These are phyloP conservation scores for Globisporangium parvum DNA, from an alignment of 352 stramenopile species.

Conservation along the genomic window DNA sequence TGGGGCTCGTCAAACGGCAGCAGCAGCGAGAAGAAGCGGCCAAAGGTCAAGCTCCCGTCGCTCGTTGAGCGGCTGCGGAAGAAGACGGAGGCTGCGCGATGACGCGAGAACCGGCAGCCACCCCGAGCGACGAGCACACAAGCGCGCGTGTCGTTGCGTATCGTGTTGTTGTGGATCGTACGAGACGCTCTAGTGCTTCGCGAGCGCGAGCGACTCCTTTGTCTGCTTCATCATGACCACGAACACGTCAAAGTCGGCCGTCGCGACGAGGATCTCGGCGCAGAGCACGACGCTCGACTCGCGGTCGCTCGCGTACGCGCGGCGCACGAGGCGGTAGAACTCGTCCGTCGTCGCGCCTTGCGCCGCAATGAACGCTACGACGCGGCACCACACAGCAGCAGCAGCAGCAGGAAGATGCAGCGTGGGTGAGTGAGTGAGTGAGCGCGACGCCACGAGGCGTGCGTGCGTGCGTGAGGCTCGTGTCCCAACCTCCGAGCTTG, in stretches of 20 bases:
- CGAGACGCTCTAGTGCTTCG: slow-evolving; percentile 26
- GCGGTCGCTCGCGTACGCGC: slow-evolving; percentile 48
- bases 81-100: slow-evolving; percentile 51
- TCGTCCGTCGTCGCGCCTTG: slow-evolving; percentile 53
- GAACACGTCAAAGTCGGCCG: slow-evolving; percentile 75
- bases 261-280: slow-evolving; percentile 74
- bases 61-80: slow-evolving; percentile 63
- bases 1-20: slow-evolving; percentile 34
- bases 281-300: slow-evolving; percentile 60
- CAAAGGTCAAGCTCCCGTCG: slow-evolving; percentile 64
- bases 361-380: slow-evolving; percentile 50
- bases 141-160: background rate
- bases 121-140: background rate
- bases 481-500: slow-evolving; percentile 74
- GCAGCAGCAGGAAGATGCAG: background rate
- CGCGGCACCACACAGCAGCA: background rate
- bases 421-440: background rate
- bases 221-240: slow-evolving; percentile 83
- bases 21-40: slow-evolving; percentile 39
- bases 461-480: too few species aligned
- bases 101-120: background rate
- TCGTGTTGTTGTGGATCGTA: background rate
- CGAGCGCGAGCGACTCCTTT: slow-evolving; percentile 55
- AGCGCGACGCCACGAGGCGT: too few species aligned
- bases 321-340: slow-evolving; percentile 58